Conservation (phyloP, 768 basidiomycete species). For the Tricholoma sp. region DNA sequence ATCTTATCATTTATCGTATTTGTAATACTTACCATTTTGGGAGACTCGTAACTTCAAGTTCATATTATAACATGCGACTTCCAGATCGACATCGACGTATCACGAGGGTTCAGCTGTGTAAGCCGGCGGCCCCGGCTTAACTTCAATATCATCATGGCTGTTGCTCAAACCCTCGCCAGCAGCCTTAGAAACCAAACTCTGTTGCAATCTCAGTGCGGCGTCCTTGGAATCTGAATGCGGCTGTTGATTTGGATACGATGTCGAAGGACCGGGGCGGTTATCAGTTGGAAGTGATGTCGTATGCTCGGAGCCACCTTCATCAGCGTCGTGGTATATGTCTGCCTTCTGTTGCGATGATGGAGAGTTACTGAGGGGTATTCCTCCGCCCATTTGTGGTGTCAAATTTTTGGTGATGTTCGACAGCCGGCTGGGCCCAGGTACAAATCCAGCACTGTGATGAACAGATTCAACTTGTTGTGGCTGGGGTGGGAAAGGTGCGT, state of each 20-base stretch:
- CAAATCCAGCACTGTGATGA: constrained; percentile 8
- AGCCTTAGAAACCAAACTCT: neutral
- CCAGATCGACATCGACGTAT: too few relatives aligned
- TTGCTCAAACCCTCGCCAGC: neutral
- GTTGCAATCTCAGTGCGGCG: neutral
- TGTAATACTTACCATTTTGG: too few relatives aligned
- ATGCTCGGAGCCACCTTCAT: neutral
- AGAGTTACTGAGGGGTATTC: constrained; percentile 10
- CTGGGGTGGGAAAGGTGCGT: constrained; percentile 11
- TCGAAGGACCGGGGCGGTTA: neutral
- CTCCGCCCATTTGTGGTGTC: constrained; percentile 6
- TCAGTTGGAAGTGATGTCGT: neutral
- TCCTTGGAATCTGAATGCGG: neutral
- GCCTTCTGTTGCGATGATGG: constrained; percentile 6
- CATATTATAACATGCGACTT: too few relatives aligned
- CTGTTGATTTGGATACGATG: neutral
- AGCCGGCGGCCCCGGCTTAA: neutral
- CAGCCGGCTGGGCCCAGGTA: constrained; percentile 14
- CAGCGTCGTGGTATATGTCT: constrained; percentile 1
- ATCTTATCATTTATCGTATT: too few relatives aligned
- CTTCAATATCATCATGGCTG: too few relatives aligned
- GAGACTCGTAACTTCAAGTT: too few relatives aligned
- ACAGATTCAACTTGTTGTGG: too few relatives aligned
- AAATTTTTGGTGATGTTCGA: constrained; percentile 16
- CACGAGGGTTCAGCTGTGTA: neutral